Conservation (phyloP, 2,329 filamentous ascomycete species). For the Penicillium sp. region DNA sequence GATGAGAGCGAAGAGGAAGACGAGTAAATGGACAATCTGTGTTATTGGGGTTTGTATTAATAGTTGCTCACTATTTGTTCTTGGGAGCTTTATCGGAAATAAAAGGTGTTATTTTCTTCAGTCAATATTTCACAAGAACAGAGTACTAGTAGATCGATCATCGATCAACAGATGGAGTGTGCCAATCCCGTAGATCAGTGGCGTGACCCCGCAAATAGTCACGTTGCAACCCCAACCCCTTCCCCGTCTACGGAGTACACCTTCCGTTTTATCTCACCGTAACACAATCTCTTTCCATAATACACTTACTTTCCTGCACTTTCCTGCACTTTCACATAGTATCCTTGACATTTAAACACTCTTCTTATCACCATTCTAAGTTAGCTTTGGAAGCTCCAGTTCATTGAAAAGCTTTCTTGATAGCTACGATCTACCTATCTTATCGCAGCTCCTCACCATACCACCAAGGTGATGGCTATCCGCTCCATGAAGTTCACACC, state of each 20-base stretch:
- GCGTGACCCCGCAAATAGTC: constrained; percentile 18
- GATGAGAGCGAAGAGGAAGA: constrained; percentile 83
- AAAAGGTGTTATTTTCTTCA: constrained; percentile 15
- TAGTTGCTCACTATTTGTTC: not conserved
- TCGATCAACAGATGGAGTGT: not conserved
- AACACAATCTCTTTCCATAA: not conserved
- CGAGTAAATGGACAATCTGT: constrained; percentile 39
- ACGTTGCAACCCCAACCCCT: constrained; percentile 7
- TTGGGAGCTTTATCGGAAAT: constrained; percentile 9
- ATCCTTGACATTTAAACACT: not conserved
- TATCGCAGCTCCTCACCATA: constrained; percentile 11
- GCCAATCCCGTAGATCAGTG: not conserved
- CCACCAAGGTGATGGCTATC: constrained; percentile 37
- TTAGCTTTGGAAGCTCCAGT: not conserved
- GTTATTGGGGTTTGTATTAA: constrained; percentile 5
- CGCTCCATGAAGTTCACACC: constrained; percentile 44
- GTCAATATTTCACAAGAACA: not conserved
- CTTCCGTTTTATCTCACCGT: constrained; percentile 1
- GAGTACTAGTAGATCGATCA: not conserved
- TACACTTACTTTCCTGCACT: not conserved
- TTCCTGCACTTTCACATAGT: not conserved
- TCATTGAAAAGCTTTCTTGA: not conserved
- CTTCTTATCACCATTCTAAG: not conserved
- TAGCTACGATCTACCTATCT: constrained; percentile 20
- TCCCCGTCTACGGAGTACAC: not conserved